phyloP scores from a whole-genome alignment of 75 land plant genomes.

The Selaginella moellendorffii region DNA sequence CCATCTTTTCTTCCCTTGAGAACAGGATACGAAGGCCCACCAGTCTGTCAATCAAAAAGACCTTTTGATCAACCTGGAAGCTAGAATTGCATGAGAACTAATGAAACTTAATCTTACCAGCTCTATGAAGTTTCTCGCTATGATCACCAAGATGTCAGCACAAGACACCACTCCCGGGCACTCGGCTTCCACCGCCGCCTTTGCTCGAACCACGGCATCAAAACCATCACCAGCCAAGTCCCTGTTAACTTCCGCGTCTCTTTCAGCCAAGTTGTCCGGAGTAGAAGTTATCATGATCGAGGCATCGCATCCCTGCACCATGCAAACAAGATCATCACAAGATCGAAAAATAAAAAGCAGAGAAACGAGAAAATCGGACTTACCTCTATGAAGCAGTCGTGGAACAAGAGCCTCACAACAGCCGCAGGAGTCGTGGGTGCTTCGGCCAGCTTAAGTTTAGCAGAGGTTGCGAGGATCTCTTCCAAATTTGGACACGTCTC shows the following conservation, averaged over 20 bases:
- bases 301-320: conserved; percentile 29
- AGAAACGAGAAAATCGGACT: too few species aligned
- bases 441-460: neutral
- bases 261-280: conserved; percentile 23
- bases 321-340: neutral
- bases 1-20: conserved; percentile 57
- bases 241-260: conserved; percentile 26
- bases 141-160: conserved; percentile 35
- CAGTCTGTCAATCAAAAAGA: too few species aligned
- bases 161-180: conserved; percentile 36
- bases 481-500: conserved; percentile 19
- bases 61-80: too few species aligned
- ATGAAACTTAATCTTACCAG: too few species aligned
- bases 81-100: too few species aligned
- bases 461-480: conserved; percentile 7
- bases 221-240: conserved; percentile 38
- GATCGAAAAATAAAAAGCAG: too few species aligned
- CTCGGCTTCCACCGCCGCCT: conserved; percentile 24
- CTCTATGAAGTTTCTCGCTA: conserved; percentile 34
- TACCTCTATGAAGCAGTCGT: conserved; percentile 20
- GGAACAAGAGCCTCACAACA: conserved; percentile 17
- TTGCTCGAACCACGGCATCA: conserved; percentile 36
- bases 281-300: conserved; percentile 19
- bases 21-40: conserved; percentile 38
- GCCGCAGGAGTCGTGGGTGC: conserved; percentile 7